A percentile compares a stretch with the other conserved stretches of the same genome.
These are phyloP conservation scores for Pulveroboletus sp. DNA, from an alignment of 768 basidiomycete genomes.

Conservation along the genomic window DNA sequence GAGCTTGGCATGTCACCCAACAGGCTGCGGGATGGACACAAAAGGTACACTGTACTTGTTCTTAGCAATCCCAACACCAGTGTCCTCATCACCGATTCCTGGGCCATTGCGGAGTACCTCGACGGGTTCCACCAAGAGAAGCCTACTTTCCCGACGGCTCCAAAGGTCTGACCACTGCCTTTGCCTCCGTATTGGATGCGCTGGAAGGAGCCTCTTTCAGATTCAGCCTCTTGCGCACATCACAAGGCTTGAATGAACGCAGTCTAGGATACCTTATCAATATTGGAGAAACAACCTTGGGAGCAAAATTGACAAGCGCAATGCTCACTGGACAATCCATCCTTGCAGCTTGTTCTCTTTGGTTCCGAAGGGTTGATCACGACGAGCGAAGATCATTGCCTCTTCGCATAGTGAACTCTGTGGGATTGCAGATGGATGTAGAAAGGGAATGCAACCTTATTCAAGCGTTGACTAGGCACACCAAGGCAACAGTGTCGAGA, in stretches of 20 bases:
- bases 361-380: conserved; percentile 16
- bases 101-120: conserved; percentile 33
- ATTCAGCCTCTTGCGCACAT: conserved; percentile 19
- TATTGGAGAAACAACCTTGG: conserved; percentile 31
- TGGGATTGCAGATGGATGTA: conserved; percentile 24
- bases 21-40: conserved; percentile 15
- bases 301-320: conserved; percentile 36
- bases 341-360: conserved; percentile 11
- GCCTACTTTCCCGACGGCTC: conserved; percentile 24
- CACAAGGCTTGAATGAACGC: conserved; percentile 28
- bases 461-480: not conserved
- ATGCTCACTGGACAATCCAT: conserved; percentile 26
- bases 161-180: conserved; percentile 19
- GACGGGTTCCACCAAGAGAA: conserved; percentile 33
- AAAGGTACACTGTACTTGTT: conserved; percentile 31
- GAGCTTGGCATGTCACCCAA: conserved; percentile 23
- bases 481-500: not conserved
- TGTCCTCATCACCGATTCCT: conserved; percentile 27
- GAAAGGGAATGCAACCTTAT: conserved; percentile 23
- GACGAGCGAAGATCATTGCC: conserved; percentile 26
- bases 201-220: conserved; percentile 4
- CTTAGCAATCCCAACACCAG: conserved; percentile 31
- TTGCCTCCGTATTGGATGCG: conserved; percentile 6
- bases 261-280: conserved; percentile 37
- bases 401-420: conserved; percentile 25